Evolutionary conservation across 164 flowering plant genomes (phyloP), one percentile per base, ranked within the genome.

Genomic region (Magnolia officinalis): DNA sequence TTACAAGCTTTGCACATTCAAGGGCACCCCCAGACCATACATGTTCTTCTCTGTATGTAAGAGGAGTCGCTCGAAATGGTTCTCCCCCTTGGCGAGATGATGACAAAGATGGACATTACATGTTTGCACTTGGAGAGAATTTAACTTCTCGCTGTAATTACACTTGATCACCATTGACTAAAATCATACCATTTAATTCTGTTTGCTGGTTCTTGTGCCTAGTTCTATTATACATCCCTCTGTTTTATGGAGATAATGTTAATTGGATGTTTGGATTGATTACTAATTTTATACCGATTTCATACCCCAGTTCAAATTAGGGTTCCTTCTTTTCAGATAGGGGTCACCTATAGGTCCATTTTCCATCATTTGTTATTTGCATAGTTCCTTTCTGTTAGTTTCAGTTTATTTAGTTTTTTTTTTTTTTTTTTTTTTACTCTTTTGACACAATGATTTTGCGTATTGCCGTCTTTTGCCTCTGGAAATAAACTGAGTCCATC

Each of bases 81-180:
- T 91, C 99, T 80, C 98, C 99, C 81, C 99, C 98, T 23, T 84
- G 90, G 97, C 85, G 99, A 78, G 91, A 89, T 75, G 99, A 92
- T 88, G 98, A 96, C 94, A 92, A 94, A 83, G 99, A 96, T 88
- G 99, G 99, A 19, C 99, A 96, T 94, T 94, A 90, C 91, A 85
- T 86, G 84, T 96, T 96, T 92, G 96, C 89, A 80, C 77, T 96
- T 80, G 99, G 99, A 88, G 99, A 96, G 63, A 92, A 91, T 89
- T 90, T 96, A 89, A 96, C 99, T 75, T 79, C 97, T 78, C 99
- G 99, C 97, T 96, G 99, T 96, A 96, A 96, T 82, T 89, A 85
- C 91, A 81, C 95, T 87, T 63, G 63, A 77, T 88, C 83, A 83
- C 85, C 77, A 85, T 80, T 63, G 68, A 21, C 24, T 68, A 45